These are phyloP conservation scores for Xylariaceae sp. DNA, from an alignment of 2,329 filamentous ascomycete species.

Conservation along the genomic window DNA sequence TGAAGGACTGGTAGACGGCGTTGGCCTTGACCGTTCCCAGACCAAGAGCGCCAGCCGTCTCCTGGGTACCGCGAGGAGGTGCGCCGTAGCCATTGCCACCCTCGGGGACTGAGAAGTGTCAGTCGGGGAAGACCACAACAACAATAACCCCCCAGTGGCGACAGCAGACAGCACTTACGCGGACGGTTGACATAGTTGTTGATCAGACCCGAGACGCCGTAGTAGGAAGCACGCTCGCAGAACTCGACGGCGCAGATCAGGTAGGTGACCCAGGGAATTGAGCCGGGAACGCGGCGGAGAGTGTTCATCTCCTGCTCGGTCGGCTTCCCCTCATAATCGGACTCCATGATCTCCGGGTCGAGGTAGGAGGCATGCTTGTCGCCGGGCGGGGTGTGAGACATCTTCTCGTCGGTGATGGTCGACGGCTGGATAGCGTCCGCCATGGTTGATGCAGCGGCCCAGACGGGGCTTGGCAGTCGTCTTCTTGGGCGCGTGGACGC, in stretches of 20 bases:
- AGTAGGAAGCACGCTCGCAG: slow-evolving; percentile 54
- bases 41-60: slow-evolving; percentile 51
- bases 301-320: slow-evolving; percentile 37
- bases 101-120: slow-evolving; percentile 32
- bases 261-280: slow-evolving; percentile 45
- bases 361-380: slow-evolving; percentile 18
- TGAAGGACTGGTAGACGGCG: slow-evolving; percentile 46
- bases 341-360: slow-evolving; percentile 18
- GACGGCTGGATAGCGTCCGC: slow-evolving; percentile 12
- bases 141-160: no score
- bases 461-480: slow-evolving; percentile 3
- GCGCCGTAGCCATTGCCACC: slow-evolving; percentile 41
- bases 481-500: no score
- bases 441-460: slow-evolving; percentile 10
- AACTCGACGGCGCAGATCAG: slow-evolving; percentile 52
- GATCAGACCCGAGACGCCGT: slow-evolving; percentile 46
- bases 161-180: slow-evolving; percentile 6
- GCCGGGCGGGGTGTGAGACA: slow-evolving; percentile 11
- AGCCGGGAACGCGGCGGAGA: slow-evolving; percentile 35
- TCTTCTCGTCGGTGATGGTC: slow-evolving; percentile 17
- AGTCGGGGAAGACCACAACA: not conserved
- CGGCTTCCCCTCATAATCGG: slow-evolving; percentile 29
- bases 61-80: slow-evolving; percentile 29
- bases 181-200: slow-evolving; percentile 56
- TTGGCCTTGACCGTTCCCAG: slow-evolving; percentile 47